Evolutionary conservation across 129 eudicot species (phyloP).

Genomic region (Dittrichia graveolens): DNA sequence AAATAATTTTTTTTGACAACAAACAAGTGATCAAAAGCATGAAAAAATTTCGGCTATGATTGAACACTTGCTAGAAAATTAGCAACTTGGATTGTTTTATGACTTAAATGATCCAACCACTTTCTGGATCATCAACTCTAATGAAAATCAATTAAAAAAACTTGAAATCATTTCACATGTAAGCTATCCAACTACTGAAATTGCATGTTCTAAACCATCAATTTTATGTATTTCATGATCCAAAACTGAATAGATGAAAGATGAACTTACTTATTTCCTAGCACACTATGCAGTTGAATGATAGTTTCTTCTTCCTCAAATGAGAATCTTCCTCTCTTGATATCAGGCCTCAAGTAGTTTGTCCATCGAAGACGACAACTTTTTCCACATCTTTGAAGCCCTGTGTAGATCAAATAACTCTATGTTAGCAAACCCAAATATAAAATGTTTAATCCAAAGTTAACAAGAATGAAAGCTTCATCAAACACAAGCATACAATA

Average conservation of each 20-base stretch:
- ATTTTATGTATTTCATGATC: background rate
- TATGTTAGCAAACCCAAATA: conserved; percentile 1
- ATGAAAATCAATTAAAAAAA: no score
- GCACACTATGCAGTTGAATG: conserved; percentile 71
- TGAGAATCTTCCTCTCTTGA: conserved; percentile 81
- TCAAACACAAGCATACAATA: background rate
- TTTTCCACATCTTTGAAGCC: conserved; percentile 81
- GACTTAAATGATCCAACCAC: no score
- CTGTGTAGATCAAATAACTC: conserved; percentile 24
- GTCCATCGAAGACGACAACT: conserved; percentile 91
- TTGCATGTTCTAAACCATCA: background rate
- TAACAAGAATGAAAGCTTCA: background rate
- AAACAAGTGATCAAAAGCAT: no score
- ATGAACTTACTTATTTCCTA: conserved; percentile 74
- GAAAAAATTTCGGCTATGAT: no score
- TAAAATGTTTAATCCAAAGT: background rate
- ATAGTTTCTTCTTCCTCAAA: conserved; percentile 90
- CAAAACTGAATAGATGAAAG: background rate
- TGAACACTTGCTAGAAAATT: no score
- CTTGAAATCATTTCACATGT: background rate
- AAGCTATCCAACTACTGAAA: background rate
- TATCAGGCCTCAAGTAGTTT: conserved; percentile 84
- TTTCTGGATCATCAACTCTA: no score
- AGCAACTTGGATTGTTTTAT: no score
- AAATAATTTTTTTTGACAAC: no score